Conservation (phyloP, 768 basidiomycete species). For the Mycena vitilis region DNA sequence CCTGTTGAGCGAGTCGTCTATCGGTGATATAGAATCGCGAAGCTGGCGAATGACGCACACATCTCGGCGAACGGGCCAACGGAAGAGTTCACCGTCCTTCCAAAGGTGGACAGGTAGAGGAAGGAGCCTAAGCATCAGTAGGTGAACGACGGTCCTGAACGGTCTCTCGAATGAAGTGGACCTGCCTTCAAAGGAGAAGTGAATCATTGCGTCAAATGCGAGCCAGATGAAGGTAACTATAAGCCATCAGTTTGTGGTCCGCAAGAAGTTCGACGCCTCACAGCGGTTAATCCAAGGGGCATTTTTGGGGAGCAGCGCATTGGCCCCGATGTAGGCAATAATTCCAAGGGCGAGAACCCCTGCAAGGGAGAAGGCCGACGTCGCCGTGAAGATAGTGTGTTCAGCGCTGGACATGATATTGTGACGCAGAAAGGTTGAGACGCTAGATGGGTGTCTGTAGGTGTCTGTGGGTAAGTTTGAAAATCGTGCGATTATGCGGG, state of each 20-base stretch:
- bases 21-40: background rate
- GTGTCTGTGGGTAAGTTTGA: background rate
- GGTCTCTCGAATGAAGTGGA: too few species aligned
- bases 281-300: conserved; percentile 72
- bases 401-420: conserved; percentile 18
- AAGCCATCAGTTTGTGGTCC: background rate
- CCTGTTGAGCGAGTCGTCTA: conserved; percentile 52
- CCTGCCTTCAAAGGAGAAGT: conserved; percentile 75
- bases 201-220: conserved; percentile 84
- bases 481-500: conserved; percentile 1
- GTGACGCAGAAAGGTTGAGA: too few species aligned
- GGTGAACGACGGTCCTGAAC: too few species aligned
- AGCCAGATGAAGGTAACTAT: conserved; percentile 79
- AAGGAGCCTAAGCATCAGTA: conserved; percentile 64
- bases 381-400: conserved; percentile 60
- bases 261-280: background rate
- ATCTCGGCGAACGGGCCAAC: conserved; percentile 76
- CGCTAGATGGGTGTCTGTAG: too few species aligned
- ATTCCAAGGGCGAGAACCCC: conserved; percentile 65
- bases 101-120: conserved; percentile 81
- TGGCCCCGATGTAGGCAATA: conserved; percentile 64
- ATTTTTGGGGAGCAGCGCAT: conserved; percentile 70
- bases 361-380: conserved; percentile 72
- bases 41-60: conserved; percentile 63
- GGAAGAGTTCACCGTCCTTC: conserved; percentile 76